Evolutionary conservation across 495 filamentous ascomycete species (phyloP).

Genomic region (Filosporella fistucella): DNA sequence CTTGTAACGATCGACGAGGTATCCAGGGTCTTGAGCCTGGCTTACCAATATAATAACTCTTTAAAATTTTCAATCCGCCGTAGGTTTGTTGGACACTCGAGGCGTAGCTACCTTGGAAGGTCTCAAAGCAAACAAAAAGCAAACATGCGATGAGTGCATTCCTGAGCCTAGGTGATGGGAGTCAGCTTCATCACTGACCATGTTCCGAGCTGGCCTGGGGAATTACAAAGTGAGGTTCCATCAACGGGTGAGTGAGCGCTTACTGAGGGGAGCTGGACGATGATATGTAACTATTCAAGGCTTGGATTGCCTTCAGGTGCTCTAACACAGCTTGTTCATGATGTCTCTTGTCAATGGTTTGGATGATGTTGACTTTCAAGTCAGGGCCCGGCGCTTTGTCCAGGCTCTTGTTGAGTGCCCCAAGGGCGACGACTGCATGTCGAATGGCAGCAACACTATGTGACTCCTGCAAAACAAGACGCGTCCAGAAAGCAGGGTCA

Average conservation of each 20-base stretch:
- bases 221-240: no score
- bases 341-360: slow-evolving; percentile 18
- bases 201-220: no score
- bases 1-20: no score
- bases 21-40: slow-evolving; percentile 13
- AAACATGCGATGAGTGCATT: slow-evolving; percentile 20
- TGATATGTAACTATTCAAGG: slow-evolving; percentile 18
- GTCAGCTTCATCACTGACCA: no score
- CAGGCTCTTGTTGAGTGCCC: slow-evolving; percentile 53
- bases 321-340: slow-evolving; percentile 17
- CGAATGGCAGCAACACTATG: slow-evolving; percentile 54
- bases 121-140: slow-evolving; percentile 24
- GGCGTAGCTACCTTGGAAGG: slow-evolving; percentile 15
- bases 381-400: slow-evolving; percentile 11
- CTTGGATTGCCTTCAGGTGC: slow-evolving; percentile 19
- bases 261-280: slow-evolving; percentile 5
- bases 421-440: slow-evolving; percentile 62
- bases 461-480: slow-evolving; percentile 52
- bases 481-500: slow-evolving; percentile 48
- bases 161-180: slow-evolving; percentile 18
- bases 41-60: slow-evolving; percentile 17
- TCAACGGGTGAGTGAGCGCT: no score
- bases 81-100: slow-evolving; percentile 20
- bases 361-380: slow-evolving; percentile 21
- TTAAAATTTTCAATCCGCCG: slow-evolving; percentile 19